Evolutionary conservation across 768 basidiomycete species (phyloP), one percentile per base, ranked within the genome.

Genomic region (Lactifluus hygrophoroides): DNA sequence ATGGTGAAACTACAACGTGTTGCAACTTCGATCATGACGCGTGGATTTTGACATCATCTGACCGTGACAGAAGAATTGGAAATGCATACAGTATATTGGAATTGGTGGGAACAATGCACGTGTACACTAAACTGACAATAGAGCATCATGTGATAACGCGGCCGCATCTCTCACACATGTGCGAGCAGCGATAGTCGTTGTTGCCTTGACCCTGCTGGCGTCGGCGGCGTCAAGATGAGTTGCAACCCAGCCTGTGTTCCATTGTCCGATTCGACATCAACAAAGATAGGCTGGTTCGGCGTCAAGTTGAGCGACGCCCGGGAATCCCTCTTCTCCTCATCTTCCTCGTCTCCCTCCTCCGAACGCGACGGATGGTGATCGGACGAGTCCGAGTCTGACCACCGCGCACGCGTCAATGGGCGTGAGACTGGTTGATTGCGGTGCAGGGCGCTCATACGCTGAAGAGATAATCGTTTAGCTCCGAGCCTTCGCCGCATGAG

Each of bases 211-310:
- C 11, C 32, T 49, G 32, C 54, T 3, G 61, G 61, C 23, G 61
- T 62, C 17, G 61, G 61, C 30, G 61, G 61, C 21, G 61, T 62
- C 61, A 62, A 40, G 14, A 62, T 21, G 25, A 62, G 49, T 17
- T 60, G 61, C 48, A 62, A n/a, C 27, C 28, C 61, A 3, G 57
- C 19, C 27, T 47, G 46, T 21, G 57, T 14, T 2, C 61, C 52
- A 28, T 50, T 21, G 7, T 37, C 38, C 19, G 58, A 54, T n/a
- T 58, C 56, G 6, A 62, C 43, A 23, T 62, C 58, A 17, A 62
- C 61, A 42, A 50, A 60, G 49, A 62, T 34, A 19, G 61, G 61
- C 17, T 43, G 61, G 28, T 62, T 60, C 40, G 61, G 61, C 34
- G 42, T 45, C 47, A 62, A 27, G 30, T 48, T 40, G 47, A 62